Evolutionary conservation across 495 filamentous ascomycete genomes (phyloP).

Genomic region (Baudoinia panamericana): DNA sequence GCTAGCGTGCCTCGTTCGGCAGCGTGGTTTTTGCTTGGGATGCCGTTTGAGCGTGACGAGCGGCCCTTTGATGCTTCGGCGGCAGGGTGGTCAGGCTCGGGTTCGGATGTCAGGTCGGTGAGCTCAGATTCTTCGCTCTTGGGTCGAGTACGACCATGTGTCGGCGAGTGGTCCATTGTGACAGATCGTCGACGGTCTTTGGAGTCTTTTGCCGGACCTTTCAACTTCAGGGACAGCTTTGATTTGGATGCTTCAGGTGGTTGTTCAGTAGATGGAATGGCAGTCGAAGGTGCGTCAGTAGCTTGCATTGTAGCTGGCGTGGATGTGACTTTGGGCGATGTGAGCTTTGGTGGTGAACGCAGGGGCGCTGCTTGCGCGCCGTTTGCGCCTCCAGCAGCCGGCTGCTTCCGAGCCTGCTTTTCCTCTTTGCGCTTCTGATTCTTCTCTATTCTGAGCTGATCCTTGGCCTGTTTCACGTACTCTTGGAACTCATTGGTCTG

Average conservation of each 20-base stretch:
- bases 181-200: conserved; percentile 1
- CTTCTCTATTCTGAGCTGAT: conserved; percentile 16
- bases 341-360: conserved; percentile 8
- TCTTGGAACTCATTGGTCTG: conserved; percentile 20
- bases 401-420: too few species aligned
- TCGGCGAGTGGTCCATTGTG: conserved; percentile 12
- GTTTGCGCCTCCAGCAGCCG: conserved; percentile 5
- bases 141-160: conserved; percentile 2
- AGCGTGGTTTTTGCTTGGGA: conserved; percentile 14
- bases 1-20: conserved; percentile 18
- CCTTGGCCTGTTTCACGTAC: conserved; percentile 23
- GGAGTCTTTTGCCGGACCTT: conserved; percentile 1
- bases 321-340: too few species aligned
- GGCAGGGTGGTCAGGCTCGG: conserved; percentile 2
- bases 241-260: neutral
- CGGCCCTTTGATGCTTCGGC: neutral
- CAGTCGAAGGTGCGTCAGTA: neutral
- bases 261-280: conserved; percentile 15
- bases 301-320: neutral
- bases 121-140: conserved; percentile 9
- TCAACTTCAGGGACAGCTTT: conserved; percentile 11
- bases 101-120: conserved; percentile 13
- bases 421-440: conserved; percentile 5
- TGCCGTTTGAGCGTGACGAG: too few species aligned
- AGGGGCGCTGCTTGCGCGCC: conserved; percentile 10